Base-by-base conservation (phyloP, 2,329 filamentous ascomycete species). In the Beauveria pseudobassiana region DNA sequence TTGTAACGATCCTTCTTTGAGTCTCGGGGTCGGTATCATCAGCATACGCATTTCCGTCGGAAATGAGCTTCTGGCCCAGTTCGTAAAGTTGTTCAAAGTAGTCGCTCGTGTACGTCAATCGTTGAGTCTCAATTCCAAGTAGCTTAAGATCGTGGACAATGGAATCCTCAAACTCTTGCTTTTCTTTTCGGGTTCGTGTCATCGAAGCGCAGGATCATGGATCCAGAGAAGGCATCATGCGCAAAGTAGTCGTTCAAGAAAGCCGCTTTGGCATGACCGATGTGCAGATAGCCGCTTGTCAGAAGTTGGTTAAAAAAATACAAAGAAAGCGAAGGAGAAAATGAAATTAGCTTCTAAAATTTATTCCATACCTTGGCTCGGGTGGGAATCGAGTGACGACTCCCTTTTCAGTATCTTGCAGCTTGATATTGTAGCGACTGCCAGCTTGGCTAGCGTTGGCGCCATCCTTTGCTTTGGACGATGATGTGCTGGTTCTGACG, bases 161-260 rank as follows among this genome's bases (percentile, higher is more conserved):
- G 5, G 90, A 83, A 75, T 96, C 90, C 71, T 96, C 86, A 74
- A 87, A 97, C 76, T 96, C 92, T 72, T 91, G 85, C 77, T 93
- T 96, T 80, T 96, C 92, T 72, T 96, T 87, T 86, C 3, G 92
- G 92, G 74, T 97, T 97, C 57, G 93, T 96, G 71, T 97, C 93
- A 71, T 97, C 93, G 69, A 96, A 93, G 59, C 93, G 88, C 51
- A 96, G 82, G 62, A 93, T 85, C 65, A 97, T 79, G 66, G 87
- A 93, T 67, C 92, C 93, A 60, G 90, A 86, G 78, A 93, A 93
- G 67, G 89, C 88, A 74, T 91, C 87, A 72, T 96, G 91, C n/a
- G 91, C 91, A 68, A 96, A 96, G 80, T 93, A 96, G 74, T 96
- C 91, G 76, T 92, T 95, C 55, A 96, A 82, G 61, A 93, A 79